Percentiles rank a stretch among this genome's conserved stretches.
These are phyloP conservation scores for Coniochaeta sp. DNA, from an alignment of 2,329 filamentous ascomycete species.

Conservation along the genomic window DNA sequence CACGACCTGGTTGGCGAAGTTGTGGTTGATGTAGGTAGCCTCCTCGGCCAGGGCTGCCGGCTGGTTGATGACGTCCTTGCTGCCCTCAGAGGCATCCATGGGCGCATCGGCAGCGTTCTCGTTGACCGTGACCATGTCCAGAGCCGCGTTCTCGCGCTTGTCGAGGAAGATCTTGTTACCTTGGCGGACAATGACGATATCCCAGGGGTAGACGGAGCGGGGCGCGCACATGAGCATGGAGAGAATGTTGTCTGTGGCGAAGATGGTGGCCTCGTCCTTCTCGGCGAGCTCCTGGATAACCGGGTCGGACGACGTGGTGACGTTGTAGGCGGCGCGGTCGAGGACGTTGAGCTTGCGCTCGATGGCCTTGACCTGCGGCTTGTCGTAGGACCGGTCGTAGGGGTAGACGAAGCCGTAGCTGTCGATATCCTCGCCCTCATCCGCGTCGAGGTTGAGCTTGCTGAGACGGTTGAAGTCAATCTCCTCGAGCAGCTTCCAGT, in stretches of 20 bases:
- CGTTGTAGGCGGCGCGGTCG: constrained; percentile 95
- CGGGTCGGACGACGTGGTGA: constrained; percentile 92
- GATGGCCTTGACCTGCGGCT: constrained; percentile 79
- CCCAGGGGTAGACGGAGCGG: constrained; percentile 96
- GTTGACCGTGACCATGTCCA: constrained; percentile 98
- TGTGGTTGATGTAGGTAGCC: constrained; percentile 99
- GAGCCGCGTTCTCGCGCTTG: constrained; percentile 90
- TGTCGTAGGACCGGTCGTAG: constrained; percentile 95
- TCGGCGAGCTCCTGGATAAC: constrained; percentile 96
- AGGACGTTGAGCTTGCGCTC: constrained; percentile 83
- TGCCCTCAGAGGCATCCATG: constrained; percentile 82
- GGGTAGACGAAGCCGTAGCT: constrained; percentile 97
- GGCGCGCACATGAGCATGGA: constrained; percentile 99
- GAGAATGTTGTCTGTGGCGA: constrained; percentile 92
- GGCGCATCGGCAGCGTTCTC: constrained; percentile 96
- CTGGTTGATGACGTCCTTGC: constrained; percentile 92
- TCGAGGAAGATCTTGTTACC: constrained; percentile 98
- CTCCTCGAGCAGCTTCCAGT: constrained; percentile 95
- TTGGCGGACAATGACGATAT: constrained; percentile 87
- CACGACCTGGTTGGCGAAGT: constrained; percentile 95
- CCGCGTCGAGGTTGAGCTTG: constrained; percentile 93
- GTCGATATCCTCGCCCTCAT: constrained; percentile 91
- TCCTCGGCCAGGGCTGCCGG: constrained; percentile 90
- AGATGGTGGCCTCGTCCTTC: constrained; percentile 92
- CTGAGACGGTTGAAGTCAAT: constrained; percentile 94